Conservation (phyloP, 1,139 yeast species). For the Pichia sp. region DNA sequence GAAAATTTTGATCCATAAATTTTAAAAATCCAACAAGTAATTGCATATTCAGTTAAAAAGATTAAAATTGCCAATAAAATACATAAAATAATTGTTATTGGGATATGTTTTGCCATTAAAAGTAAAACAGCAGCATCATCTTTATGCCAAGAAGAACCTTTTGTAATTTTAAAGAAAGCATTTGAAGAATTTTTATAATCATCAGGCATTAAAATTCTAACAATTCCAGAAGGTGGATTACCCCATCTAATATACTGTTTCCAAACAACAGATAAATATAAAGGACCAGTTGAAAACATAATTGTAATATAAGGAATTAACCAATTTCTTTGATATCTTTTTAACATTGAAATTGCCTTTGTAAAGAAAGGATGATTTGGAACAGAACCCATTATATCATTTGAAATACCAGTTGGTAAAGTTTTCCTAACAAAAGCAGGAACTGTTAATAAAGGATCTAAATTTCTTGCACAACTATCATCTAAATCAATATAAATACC, state of each 20-base stretch:
- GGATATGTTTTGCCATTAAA: constrained; percentile 62
- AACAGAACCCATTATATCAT: constrained; percentile 87
- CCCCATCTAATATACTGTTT: constrained; percentile 81
- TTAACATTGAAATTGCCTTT: constrained; percentile 59
- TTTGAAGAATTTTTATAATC: constrained; percentile 53
- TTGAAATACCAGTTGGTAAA: constrained; percentile 83
- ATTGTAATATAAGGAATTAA: constrained; percentile 81
- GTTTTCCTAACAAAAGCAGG: constrained; percentile 89
- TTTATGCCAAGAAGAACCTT: constrained; percentile 86
- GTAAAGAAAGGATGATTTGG: constrained; percentile 83
- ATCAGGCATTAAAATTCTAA: constrained; percentile 63
- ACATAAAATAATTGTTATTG: constrained; percentile 63
- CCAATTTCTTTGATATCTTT: constrained; percentile 65
- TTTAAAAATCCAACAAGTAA: constrained; percentile 24
- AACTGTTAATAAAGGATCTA: constrained; percentile 73
- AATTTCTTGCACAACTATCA: constrained; percentile 71
- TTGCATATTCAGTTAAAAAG: constrained; percentile 56
- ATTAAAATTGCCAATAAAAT: constrained; percentile 51
- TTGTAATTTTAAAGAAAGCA: constrained; percentile 65
- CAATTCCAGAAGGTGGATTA: constrained; percentile 53
- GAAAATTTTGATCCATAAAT: constrained; percentile 6
- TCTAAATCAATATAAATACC: constrained; percentile 89
- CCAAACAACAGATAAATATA: constrained; percentile 81
- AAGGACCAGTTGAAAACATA: constrained; percentile 91
- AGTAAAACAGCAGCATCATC: constrained; percentile 77